Evolutionary conservation across 129 eudicot genomes (phyloP).

Genomic region (Chrysanthemum makinoi): DNA sequence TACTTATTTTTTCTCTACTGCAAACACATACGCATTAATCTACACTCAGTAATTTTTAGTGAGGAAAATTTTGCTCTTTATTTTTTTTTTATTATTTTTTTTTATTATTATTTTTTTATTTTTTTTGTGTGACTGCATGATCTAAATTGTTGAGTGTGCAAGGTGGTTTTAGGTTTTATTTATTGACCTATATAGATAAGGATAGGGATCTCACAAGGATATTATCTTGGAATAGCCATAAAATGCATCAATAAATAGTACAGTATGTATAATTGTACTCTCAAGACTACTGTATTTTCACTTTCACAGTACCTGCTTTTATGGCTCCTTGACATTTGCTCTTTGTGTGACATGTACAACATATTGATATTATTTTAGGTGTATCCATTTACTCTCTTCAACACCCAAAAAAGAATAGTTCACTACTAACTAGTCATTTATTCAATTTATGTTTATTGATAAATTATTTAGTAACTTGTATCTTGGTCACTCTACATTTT

Average conservation of each 20-base stretch:
- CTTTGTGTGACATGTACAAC: conserved; percentile 1
- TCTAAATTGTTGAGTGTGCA: background rate
- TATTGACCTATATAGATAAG: no score
- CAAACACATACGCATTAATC: no score
- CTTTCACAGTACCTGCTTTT: conserved; percentile 13
- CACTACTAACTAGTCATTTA: background rate
- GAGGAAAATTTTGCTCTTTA: no score
- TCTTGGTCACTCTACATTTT: background rate
- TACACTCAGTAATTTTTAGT: no score
- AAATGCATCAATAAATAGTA: background rate
- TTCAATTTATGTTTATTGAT: background rate
- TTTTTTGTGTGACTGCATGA: background rate
- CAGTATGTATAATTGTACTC: conserved; percentile 11
- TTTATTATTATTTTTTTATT: no score
- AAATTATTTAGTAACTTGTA: background rate
- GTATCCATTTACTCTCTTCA: background rate
- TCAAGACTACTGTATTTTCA: conserved; percentile 5
- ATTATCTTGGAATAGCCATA: background rate
- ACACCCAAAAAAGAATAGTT: background rate
- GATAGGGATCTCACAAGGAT: no score
- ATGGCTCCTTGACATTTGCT: conserved; percentile 15
- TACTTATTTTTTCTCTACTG: no score
- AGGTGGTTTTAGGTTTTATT: background rate
- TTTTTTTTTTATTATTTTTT: no score
- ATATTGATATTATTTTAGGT: background rate